Percentiles rank a stretch among this genome's conserved stretches.
These are phyloP conservation scores for Fusarium sp. DNA, from an alignment of 2,329 filamentous ascomycete genomes.

Conservation along the genomic window DNA sequence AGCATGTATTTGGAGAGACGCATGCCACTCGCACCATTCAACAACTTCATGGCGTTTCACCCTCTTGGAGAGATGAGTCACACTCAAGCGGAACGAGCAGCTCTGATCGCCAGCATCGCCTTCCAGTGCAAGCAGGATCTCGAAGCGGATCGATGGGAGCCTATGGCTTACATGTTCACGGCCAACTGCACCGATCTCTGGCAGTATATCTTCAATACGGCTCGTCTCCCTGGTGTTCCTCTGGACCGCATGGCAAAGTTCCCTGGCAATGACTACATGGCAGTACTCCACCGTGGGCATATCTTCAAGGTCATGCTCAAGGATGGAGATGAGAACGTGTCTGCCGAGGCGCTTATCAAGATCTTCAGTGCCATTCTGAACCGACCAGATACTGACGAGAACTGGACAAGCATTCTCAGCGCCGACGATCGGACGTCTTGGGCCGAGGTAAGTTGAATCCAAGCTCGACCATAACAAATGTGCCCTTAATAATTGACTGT, in stretches of 20 bases:
- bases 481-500: not conserved
- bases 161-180: constrained; percentile 16
- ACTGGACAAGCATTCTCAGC: constrained; percentile 26
- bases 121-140: constrained; percentile 27
- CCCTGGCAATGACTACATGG: constrained; percentile 19
- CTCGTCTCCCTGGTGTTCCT: constrained; percentile 16
- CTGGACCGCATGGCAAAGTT: constrained; percentile 24
- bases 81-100: constrained; percentile 27
- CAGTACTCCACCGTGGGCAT: constrained; percentile 23
- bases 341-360: constrained; percentile 3
- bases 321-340: constrained; percentile 4
- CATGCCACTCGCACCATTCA: constrained; percentile 24
- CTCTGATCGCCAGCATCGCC: constrained; percentile 24
- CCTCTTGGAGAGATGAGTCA: constrained; percentile 22
- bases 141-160: constrained; percentile 21
- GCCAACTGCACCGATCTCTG: constrained; percentile 25
- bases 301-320: constrained; percentile 24
- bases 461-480: no score
- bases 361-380: constrained; percentile 9
- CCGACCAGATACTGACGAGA: constrained; percentile 1
- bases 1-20: constrained; percentile 25
- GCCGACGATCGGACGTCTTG: constrained; percentile 29
- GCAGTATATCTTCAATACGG: constrained; percentile 22
- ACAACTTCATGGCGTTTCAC: constrained; percentile 26
- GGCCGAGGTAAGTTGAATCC: constrained; percentile 11